A percentile compares a stretch with the other conserved stretches of the same genome.
Evolutionary conservation across 176 grass and related monocot genomes (phyloP).

Genomic region (Oryza meridionalis): DNA sequence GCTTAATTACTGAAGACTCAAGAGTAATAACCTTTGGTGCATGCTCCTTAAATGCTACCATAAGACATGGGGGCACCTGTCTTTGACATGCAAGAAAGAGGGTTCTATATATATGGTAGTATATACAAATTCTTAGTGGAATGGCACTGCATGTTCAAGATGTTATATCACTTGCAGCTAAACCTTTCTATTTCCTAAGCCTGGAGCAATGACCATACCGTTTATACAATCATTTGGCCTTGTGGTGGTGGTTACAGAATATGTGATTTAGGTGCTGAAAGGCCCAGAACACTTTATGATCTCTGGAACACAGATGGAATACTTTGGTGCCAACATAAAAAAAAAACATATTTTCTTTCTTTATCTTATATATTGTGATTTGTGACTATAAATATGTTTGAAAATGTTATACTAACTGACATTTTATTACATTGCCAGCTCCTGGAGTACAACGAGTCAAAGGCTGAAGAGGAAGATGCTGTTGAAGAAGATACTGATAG

Average conservation of each 20-base stretch:
- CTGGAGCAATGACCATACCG: not conserved
- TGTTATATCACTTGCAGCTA: too few species aligned
- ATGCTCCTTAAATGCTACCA: not conserved
- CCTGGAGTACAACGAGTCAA: constrained; percentile 66
- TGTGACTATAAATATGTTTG: not conserved
- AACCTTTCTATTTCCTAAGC: not conserved
- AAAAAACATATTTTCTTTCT: not conserved
- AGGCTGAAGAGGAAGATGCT: constrained; percentile 46
- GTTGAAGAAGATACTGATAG: constrained; percentile 19
- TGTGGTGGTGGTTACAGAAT: not conserved
- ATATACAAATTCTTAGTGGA: not conserved
- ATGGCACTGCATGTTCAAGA: too few species aligned
- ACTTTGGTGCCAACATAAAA: not conserved
- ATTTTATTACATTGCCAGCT: constrained; percentile 55
- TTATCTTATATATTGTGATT: too few species aligned
- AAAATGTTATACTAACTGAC: not conserved
- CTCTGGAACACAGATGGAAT: not conserved
- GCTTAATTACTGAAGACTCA: not conserved
- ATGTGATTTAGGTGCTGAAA: not conserved
- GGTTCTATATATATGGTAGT: not conserved
- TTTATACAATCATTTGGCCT: not conserved
- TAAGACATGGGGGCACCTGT: not conserved
- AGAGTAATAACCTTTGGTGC: not conserved
- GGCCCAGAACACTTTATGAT: not conserved
- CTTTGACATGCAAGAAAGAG: constrained; percentile 12